Base-by-base conservation (phyloP, 352 stramenopile genomes). In the Globisporangium cystogenes region DNA sequence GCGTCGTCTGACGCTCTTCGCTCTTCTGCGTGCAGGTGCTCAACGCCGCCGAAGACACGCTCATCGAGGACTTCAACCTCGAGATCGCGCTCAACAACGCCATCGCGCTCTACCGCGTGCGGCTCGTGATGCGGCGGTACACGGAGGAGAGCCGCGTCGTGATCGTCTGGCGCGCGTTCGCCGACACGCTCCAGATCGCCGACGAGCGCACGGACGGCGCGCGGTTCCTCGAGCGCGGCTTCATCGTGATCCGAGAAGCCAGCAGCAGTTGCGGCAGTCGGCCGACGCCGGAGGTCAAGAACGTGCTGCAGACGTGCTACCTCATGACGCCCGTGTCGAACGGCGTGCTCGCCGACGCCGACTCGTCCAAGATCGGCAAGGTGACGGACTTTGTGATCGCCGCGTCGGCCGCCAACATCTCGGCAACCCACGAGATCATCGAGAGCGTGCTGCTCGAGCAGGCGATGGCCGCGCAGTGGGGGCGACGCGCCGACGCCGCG, bases 191-290 rank as follows among this genome's bases (percentile, higher is more conserved):
- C 23, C 65, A 66, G 58, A 81, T 87, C 56, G 59, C 59, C 16
- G 59, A 70, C 33, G 61, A 73, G 21, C 69, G 61, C 7, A 54
- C 73, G 14, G 37, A 60, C 6, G 76, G 69, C 2, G 69, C 66
- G 3, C 59, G 72, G 45, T 84, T 87, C 41, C 65, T 74, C 20
- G 76, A 87, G 43, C 69, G 72, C 27, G 76, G 76, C 0, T 87
- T 77, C 49, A 64, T 87, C 31, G 60, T 87, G 29, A 56, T 82
- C 48, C 69, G 69, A 16, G 29, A 35, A 35, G 29, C 29, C 6
- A 35, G 3, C 29, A 62, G 35, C 60, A 65, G 20, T 26, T 26
- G 27, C 24, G 4, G 16, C 24, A 39, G 24, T 35, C 36, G 14
- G 35, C 35, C 3, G 35, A 1, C 35, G 35, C 3, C 12, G 2